Percentiles rank a stretch among this genome's conserved stretches.
phyloP scores from a whole-genome alignment of 176 grass and related monocot genomes.

The Paspalum vaginatum region DNA sequence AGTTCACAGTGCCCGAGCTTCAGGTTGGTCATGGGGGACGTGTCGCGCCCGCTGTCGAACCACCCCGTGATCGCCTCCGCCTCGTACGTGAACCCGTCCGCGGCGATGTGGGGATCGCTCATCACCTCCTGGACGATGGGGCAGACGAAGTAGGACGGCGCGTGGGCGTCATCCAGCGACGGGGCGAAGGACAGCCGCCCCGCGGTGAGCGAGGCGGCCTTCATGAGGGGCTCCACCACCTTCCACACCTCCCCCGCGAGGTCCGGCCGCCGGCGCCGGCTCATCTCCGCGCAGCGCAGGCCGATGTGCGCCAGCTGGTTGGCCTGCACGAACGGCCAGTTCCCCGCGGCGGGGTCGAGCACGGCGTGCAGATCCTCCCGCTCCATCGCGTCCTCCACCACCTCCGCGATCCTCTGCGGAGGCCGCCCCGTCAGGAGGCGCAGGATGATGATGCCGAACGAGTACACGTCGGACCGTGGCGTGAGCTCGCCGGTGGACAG shows the following conservation, averaged over 20 bases:
- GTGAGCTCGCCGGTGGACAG: slow-evolving; percentile 45
- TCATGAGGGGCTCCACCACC: slow-evolving; percentile 46
- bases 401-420: slow-evolving; percentile 28
- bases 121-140: slow-evolving; percentile 62
- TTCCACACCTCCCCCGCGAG: slow-evolving; percentile 46
- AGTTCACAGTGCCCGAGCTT: slow-evolving; percentile 55
- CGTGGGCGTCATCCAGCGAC: slow-evolving; percentile 5
- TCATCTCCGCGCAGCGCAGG: slow-evolving; percentile 44
- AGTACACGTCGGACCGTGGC: slow-evolving; percentile 53
- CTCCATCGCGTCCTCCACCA: slow-evolving; percentile 51
- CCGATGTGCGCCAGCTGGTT: slow-evolving; percentile 46
- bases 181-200: background rate
- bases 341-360: slow-evolving; percentile 45
- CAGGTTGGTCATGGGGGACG: slow-evolving; percentile 70
- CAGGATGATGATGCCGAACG: slow-evolving; percentile 58
- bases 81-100: slow-evolving; percentile 73
- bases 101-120: slow-evolving; percentile 57
- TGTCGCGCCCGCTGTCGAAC: slow-evolving; percentile 58
- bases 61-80: slow-evolving; percentile 60
- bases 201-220: slow-evolving; percentile 29
- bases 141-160: slow-evolving; percentile 44
- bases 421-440: slow-evolving; percentile 50
- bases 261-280: slow-evolving; percentile 46
- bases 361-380: slow-evolving; percentile 31
- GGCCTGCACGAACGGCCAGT: slow-evolving; percentile 58